phyloP scores from a whole-genome alignment of 331 rosid species.

The Arachis monticola region DNA sequence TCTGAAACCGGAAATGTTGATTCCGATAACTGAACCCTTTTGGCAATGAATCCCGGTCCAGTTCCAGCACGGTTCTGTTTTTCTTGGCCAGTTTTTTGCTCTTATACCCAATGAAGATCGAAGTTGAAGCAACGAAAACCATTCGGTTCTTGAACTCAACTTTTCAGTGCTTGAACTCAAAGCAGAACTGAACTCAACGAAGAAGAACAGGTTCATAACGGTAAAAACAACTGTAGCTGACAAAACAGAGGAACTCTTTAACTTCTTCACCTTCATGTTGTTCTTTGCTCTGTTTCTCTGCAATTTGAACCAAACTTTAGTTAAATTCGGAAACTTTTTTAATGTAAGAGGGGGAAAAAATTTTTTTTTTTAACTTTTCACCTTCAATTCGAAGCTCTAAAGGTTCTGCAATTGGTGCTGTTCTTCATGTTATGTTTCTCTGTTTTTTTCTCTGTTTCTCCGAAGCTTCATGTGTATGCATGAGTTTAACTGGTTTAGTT shows the following conservation, averaged over 20 bases:
- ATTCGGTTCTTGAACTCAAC: slow-evolving; percentile 56
- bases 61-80: slow-evolving; percentile 62
- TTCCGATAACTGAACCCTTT: slow-evolving; percentile 56
- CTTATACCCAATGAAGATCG: slow-evolving; percentile 83
- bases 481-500: background rate
- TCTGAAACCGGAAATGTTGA: slow-evolving; percentile 65
- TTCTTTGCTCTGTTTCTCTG: slow-evolving; percentile 12
- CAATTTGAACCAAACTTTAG: slow-evolving; percentile 28
- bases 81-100: slow-evolving; percentile 74
- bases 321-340: background rate
- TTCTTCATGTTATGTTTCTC: background rate
- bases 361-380: background rate
- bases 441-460: slow-evolving; percentile 4
- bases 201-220: slow-evolving; percentile 56
- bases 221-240: slow-evolving; percentile 30
- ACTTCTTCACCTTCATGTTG: slow-evolving; percentile 22
- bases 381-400: background rate
- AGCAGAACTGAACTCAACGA: slow-evolving; percentile 50
- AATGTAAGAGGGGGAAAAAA: background rate
- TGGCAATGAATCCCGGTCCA: slow-evolving; percentile 77
- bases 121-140: slow-evolving; percentile 66
- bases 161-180: slow-evolving; percentile 54
- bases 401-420: background rate
- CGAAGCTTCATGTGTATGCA: slow-evolving; percentile 41
- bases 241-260: background rate